Conservation (phyloP, 1,284 basidiomycete species). For the Coriolopsis trogii region DNA sequence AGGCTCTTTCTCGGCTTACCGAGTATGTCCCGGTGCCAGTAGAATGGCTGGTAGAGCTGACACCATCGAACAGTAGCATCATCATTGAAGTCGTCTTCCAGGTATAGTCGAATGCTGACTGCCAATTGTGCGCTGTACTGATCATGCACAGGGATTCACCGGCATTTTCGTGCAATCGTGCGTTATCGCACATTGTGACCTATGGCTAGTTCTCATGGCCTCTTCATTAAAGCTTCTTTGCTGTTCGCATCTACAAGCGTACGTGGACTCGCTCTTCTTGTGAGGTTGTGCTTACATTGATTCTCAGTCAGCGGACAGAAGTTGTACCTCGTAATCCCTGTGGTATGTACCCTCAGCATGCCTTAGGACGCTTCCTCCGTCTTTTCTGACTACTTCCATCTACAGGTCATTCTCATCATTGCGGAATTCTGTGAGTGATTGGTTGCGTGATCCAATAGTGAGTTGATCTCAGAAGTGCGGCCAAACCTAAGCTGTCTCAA, state of each 20-base stretch:
- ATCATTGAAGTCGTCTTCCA: constrained; percentile 56
- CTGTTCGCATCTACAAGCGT: constrained; percentile 55
- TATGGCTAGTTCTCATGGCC: background rate
- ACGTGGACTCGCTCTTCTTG: background rate
- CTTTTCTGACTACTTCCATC: no score
- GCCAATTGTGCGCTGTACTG: no score
- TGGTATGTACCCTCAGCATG: constrained; percentile 35
- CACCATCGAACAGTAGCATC: constrained; percentile 35
- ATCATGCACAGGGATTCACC: constrained; percentile 45
- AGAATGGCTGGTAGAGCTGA: background rate
- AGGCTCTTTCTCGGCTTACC: constrained; percentile 30
- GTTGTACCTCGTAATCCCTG: constrained; percentile 37
- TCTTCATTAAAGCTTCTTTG: constrained; percentile 47
- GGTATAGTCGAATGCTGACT: constrained; percentile 33
- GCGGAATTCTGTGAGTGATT: constrained; percentile 47
- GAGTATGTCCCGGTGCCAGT: background rate
- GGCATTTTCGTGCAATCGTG: constrained; percentile 55
- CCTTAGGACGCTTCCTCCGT: background rate
- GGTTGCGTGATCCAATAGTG: background rate
- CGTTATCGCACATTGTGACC: constrained; percentile 10
- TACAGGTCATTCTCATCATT: constrained; percentile 29
- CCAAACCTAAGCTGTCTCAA: no score
- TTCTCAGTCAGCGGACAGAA: constrained; percentile 48
- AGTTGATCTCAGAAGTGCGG: no score
- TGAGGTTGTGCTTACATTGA: background rate